phyloP scores from a whole-genome alignment of 23 red algal species.

The Gracilaria vermiculophylla region DNA sequence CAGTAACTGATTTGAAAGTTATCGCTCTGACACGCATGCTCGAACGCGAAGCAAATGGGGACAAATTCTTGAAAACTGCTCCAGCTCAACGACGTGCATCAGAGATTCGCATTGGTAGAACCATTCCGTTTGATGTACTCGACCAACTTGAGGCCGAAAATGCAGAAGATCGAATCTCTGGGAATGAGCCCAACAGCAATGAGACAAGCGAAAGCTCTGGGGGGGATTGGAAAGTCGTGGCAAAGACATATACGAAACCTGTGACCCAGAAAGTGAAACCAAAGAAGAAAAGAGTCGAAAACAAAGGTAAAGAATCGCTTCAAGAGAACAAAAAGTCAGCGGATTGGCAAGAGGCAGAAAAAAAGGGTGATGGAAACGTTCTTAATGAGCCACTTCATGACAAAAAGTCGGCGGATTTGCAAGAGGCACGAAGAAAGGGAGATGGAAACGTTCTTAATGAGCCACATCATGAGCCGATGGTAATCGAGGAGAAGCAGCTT shows the following conservation, averaged over 20 bases:
- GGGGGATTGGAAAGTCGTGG: background rate
- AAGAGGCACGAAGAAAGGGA: background rate
- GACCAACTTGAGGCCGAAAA: background rate
- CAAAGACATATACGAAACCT: background rate
- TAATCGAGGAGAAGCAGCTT: no score
- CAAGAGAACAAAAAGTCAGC: background rate
- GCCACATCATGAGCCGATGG: no score
- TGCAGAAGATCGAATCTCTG: background rate
- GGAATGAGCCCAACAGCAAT: background rate
- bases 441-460: background rate
- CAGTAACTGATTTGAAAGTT: constrained; percentile 71
- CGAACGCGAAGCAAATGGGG: constrained; percentile 57
- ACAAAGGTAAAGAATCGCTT: background rate
- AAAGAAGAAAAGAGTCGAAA: background rate
- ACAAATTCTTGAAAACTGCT: constrained; percentile 14
- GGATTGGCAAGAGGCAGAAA: background rate
- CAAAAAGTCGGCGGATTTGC: background rate
- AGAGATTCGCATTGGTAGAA: constrained; percentile 8
- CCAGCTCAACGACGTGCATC: background rate
- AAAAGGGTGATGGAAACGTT: background rate
- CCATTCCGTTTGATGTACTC: constrained; percentile 13
- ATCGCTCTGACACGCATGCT: constrained; percentile 76
- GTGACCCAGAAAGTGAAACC: background rate
- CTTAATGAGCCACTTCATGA: no score
- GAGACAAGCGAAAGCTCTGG: background rate